Conservation (phyloP, 1,284 basidiomycete species). For the Melanopsichium pennsylvanicum region DNA sequence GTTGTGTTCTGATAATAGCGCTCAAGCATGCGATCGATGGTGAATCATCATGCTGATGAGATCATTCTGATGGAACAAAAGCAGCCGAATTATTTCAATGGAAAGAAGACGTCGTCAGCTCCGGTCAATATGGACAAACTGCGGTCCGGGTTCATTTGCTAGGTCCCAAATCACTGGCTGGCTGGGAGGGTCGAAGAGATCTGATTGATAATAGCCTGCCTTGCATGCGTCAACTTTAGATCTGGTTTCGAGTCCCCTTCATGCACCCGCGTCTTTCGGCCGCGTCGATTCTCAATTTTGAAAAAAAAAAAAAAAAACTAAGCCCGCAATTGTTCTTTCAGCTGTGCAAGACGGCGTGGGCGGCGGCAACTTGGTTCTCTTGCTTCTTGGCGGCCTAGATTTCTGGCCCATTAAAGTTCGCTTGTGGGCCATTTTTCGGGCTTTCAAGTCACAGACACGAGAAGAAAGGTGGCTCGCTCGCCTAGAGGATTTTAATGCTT, state of each 20-base stretch:
- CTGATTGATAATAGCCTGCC: slow-evolving; percentile 1
- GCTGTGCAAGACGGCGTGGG: background rate
- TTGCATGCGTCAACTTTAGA: slow-evolving; percentile 33
- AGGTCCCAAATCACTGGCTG: background rate
- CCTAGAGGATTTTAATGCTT: slow-evolving; percentile 8
- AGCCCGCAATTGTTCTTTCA: slow-evolving; percentile 1
- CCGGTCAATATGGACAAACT: background rate
- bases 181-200: slow-evolving; percentile 1
- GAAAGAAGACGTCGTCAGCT: no score
- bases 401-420: slow-evolving; percentile 19
- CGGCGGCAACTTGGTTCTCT: slow-evolving; percentile 7
- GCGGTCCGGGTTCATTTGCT: no score
- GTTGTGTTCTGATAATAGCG: no score
- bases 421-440: slow-evolving; percentile 11
- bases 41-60: no score
- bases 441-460: no score
- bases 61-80: no score
- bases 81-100: no score
- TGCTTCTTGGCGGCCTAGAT: background rate
- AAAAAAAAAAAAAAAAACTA: background rate
- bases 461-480: no score
- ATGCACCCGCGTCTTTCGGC: slow-evolving; percentile 1
- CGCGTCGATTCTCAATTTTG: slow-evolving; percentile 1
- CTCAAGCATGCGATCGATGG: no score
- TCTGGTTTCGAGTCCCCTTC: background rate